A percentile compares a stretch with the other conserved stretches of the same genome.
These are phyloP conservation scores for Magnusiomyces ingens DNA, from an alignment of 1,139 yeast genomes.

Conservation along the genomic window DNA sequence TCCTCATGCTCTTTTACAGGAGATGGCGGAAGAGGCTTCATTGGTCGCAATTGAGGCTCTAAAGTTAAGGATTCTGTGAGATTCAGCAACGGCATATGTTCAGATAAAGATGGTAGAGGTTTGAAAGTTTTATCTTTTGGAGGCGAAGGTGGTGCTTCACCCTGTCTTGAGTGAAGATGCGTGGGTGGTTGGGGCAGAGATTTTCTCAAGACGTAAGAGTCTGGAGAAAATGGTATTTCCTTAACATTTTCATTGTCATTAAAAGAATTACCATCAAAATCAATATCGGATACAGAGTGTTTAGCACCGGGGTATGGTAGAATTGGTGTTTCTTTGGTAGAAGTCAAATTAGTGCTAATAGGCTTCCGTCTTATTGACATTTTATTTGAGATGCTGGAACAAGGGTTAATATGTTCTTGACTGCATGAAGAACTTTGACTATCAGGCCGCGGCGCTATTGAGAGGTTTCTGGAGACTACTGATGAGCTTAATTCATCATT, in stretches of 20 bases:
- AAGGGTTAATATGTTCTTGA: no score
- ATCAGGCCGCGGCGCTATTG: not conserved
- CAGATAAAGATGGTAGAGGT: no score
- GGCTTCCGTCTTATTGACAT: constrained; percentile 6
- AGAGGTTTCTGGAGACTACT: not conserved
- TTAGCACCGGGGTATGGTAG: constrained; percentile 18
- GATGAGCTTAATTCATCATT: not conserved
- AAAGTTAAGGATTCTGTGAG: no score
- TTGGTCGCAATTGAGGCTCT: no score
- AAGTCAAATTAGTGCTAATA: not conserved
- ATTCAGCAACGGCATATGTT: no score
- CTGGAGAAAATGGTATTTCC: constrained; percentile 5
- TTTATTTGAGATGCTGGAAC: not conserved
- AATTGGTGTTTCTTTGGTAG: constrained; percentile 17
- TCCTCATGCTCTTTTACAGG: no score
- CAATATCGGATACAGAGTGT: constrained; percentile 16
- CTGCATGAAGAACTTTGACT: no score
- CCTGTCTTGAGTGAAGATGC: not conserved
- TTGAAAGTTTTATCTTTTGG: not conserved
- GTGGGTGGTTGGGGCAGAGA: not conserved
- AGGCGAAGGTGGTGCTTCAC: not conserved
- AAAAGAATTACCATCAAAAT: constrained; percentile 2
- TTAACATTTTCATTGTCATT: not conserved
- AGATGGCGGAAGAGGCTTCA: no score
- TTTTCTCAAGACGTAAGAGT: constrained; percentile 2